These are phyloP conservation scores for Emmonsiellopsis sp. DNA, from an alignment of 2,329 filamentous ascomycete genomes.

Conservation along the genomic window DNA sequence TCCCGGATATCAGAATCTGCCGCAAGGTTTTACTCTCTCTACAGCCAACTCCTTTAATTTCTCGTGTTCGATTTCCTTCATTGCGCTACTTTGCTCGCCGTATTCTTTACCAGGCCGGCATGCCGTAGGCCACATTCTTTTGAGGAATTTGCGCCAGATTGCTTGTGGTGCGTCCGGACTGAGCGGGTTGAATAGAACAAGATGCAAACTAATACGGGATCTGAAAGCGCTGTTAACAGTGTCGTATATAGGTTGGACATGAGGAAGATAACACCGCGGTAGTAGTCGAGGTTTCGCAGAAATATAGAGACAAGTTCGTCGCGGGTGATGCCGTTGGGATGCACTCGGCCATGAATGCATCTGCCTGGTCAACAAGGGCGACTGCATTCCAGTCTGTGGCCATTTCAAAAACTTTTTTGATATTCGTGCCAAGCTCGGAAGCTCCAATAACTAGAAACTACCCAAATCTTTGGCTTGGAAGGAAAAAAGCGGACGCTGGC, in stretches of 20 bases:
- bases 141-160: constrained; percentile 41
- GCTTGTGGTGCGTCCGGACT: constrained; percentile 28
- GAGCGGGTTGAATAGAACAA: constrained; percentile 36
- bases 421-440: constrained; percentile 14
- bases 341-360: constrained; percentile 24
- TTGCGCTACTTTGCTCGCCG: background rate
- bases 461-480: constrained; percentile 13
- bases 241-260: constrained; percentile 24
- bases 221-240: constrained; percentile 29
- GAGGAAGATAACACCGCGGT: constrained; percentile 22
- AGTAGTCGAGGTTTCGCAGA: constrained; percentile 18
- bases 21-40: constrained; percentile 41
- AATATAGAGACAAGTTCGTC: constrained; percentile 18
- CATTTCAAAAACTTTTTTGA: constrained; percentile 19
- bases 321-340: constrained; percentile 1
- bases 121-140: constrained; percentile 20
- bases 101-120: constrained; percentile 16
- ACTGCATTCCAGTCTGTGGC: constrained; percentile 12
- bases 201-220: constrained; percentile 40
- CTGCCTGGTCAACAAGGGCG: constrained; percentile 31
- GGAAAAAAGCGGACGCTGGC: constrained; percentile 3
- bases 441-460: no score
- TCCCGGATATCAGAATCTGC: constrained; percentile 24
- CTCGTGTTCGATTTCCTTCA: constrained; percentile 10
- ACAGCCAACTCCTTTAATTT: constrained; percentile 34